These are phyloP conservation scores for Penicillium atrosanguineum DNA, from an alignment of 495 filamentous ascomycete species.

Conservation along the genomic window DNA sequence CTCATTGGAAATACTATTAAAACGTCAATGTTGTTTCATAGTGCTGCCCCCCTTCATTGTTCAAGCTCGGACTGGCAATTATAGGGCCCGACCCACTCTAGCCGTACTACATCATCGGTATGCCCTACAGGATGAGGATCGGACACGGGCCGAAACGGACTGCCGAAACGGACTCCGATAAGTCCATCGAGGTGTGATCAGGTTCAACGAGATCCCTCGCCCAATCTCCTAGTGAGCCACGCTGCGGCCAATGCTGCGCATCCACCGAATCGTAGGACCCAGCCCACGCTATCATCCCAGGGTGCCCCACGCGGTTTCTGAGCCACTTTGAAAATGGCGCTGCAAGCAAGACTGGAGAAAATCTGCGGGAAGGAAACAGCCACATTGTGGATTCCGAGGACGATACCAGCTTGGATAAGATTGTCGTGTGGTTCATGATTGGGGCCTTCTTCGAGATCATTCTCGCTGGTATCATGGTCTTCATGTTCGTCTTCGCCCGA, in stretches of 20 bases:
- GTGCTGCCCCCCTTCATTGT: constrained; percentile 2
- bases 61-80: constrained; percentile 1
- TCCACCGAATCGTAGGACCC: constrained; percentile 79
- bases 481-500: constrained; percentile 12
- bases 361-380: constrained; percentile 85
- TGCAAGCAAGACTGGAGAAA: constrained; percentile 76
- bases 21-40: neutral
- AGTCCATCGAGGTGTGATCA: neutral
- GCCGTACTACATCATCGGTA: constrained; percentile 14
- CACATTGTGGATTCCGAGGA: constrained; percentile 90
- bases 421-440: constrained; percentile 26
- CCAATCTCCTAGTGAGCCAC: constrained; percentile 53
- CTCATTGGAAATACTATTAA: neutral
- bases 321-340: constrained; percentile 72
- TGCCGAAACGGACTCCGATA: neutral
- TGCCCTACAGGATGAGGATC: neutral
- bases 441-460: constrained; percentile 31
- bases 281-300: constrained; percentile 82
- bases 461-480: neutral
- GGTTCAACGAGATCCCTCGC: constrained; percentile 30
- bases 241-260: constrained; percentile 73
- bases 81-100: constrained; percentile 11
- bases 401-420: constrained; percentile 72
- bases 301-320: constrained; percentile 80
- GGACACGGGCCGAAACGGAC: no score